These are phyloP conservation scores for Fusarium tricinctum DNA, from an alignment of 2,329 filamentous ascomycete species.

Conservation along the genomic window DNA sequence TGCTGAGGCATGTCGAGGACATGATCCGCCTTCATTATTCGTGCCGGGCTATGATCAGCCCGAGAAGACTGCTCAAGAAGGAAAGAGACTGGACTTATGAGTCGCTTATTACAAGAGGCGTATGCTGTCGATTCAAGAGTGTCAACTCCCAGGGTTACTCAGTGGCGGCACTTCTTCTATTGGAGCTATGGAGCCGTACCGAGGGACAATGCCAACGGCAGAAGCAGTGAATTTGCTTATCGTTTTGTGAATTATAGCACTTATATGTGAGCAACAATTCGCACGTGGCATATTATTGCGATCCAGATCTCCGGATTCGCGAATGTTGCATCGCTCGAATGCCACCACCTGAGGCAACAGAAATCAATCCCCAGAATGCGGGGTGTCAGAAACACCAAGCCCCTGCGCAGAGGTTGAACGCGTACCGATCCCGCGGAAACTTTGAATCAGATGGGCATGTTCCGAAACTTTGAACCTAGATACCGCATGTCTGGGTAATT, in stretches of 20 bases:
- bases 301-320: not conserved
- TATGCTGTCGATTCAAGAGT: too few relatives aligned
- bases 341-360: not conserved
- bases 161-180: too few relatives aligned
- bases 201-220: too few relatives aligned
- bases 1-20: not conserved
- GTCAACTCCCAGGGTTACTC: too few relatives aligned
- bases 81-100: not conserved
- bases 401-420: not conserved
- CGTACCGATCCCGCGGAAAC: not conserved
- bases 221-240: too few relatives aligned
- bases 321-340: not conserved
- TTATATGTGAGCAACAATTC: not conserved
- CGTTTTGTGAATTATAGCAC: too few relatives aligned
- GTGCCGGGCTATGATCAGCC: not conserved
- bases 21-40: not conserved
- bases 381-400: not conserved
- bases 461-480: slow-evolving; percentile 2
- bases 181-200: too few relatives aligned
- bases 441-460: not conserved
- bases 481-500: not conserved
- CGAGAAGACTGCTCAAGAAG: not conserved
- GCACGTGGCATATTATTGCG: not conserved
- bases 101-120: too few relatives aligned
- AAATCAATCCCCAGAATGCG: not conserved